Evolutionary conservation across 805 yeast genomes (phyloP).

Genomic region (Nakazawaea ishiwadae): DNA sequence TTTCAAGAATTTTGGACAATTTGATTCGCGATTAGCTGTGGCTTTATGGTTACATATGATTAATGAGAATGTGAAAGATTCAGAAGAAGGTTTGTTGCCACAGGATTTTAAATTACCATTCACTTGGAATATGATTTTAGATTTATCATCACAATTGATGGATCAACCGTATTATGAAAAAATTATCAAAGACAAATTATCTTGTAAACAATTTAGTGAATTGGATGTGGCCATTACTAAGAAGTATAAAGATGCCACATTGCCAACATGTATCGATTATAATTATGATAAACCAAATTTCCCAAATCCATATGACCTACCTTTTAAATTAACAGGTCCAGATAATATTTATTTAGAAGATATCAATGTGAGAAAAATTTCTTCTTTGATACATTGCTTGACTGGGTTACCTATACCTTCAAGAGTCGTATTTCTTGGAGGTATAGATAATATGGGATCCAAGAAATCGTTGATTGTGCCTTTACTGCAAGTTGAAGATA

Average conservation of each 20-base stretch:
- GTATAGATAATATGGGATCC: neutral
- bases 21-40: constrained; percentile 18
- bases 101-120: constrained; percentile 21
- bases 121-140: constrained; percentile 19
- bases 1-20: neutral
- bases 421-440: constrained; percentile 1
- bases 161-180: neutral
- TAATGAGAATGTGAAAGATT: constrained; percentile 12
- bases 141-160: neutral
- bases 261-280: constrained; percentile 1
- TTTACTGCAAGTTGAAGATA: neutral
- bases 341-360: constrained; percentile 1
- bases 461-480: constrained; percentile 6
- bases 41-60: constrained; percentile 17
- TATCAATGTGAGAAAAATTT: constrained; percentile 1
- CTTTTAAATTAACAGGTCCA: constrained; percentile 1
- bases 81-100: constrained; percentile 4
- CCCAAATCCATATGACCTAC: neutral
- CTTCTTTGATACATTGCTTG: neutral
- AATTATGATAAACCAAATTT: constrained; percentile 2
- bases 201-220: neutral
- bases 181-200: neutral
- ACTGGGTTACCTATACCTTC: constrained; percentile 2
- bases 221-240: neutral
- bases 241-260: neutral